These are phyloP conservation scores for Cymodocea nodosa DNA, from an alignment of 116 monocot species.

Conservation along the genomic window DNA sequence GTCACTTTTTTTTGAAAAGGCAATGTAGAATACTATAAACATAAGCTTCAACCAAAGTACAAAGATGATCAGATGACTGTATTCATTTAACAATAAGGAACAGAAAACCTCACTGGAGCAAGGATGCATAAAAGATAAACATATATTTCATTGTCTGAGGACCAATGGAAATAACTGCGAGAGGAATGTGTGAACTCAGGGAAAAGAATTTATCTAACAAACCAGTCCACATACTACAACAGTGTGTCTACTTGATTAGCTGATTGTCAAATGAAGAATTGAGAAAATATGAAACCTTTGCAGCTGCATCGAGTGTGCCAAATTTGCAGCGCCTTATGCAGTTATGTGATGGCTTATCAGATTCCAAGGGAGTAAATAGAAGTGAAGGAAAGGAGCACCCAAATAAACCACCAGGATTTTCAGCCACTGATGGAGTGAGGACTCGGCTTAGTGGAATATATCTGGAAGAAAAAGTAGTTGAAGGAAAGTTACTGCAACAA, in stretches of 20 bases:
- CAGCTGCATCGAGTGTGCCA: conserved; percentile 69
- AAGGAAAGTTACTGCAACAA: neutral
- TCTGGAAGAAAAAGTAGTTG: conserved; percentile 33
- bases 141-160: too few species aligned
- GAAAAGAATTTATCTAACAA: too few species aligned
- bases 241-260: neutral
- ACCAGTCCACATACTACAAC: neutral
- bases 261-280: neutral
- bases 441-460: conserved; percentile 78
- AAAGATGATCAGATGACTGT: too few species aligned
- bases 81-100: too few species aligned
- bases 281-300: conserved; percentile 42
- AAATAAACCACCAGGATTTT: conserved; percentile 20
- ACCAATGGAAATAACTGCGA: too few species aligned
- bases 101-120: too few species aligned
- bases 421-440: conserved; percentile 20
- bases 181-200: too few species aligned
- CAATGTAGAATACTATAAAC: too few species aligned
- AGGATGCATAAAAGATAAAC: too few species aligned
- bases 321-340: conserved; percentile 50
- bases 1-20: too few species aligned
- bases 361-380: conserved; percentile 10
- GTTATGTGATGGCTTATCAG: conserved; percentile 12
- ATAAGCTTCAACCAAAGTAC: too few species aligned
- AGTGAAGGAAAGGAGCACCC: conserved; percentile 38